Conservation (phyloP, 2,329 filamentous ascomycete genomes). For the Drechslerella coelobrocha region DNA sequence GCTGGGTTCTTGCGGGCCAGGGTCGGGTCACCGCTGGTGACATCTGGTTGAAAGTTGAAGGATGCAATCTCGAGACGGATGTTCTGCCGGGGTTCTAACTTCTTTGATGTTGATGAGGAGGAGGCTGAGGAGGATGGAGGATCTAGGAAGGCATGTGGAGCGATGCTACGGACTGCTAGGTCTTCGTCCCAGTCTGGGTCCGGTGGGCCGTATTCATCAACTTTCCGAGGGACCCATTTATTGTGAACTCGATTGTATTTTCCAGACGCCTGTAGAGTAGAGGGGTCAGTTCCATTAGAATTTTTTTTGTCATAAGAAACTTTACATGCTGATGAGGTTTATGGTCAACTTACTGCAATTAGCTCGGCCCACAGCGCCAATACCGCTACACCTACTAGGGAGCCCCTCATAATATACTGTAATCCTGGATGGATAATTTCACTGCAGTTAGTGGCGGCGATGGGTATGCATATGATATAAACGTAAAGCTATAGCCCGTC, state of each 20-base stretch:
- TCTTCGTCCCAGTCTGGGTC: constrained; percentile 20
- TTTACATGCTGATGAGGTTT: background rate
- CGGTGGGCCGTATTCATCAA: background rate
- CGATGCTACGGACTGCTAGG: constrained; percentile 9
- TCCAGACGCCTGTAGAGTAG: background rate
- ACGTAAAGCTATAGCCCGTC: too few relatives aligned
- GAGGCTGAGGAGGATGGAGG: background rate
- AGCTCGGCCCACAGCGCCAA: background rate
- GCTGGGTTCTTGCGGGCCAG: constrained; percentile 27
- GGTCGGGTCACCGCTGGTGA: constrained; percentile 6
- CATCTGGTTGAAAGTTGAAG: constrained; percentile 22
- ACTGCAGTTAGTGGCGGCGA: background rate
- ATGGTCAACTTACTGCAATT: background rate
- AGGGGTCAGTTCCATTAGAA: background rate
- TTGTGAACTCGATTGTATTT: background rate
- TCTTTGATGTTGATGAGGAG: background rate
- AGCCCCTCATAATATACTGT: background rate
- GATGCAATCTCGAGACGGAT: constrained; percentile 7
- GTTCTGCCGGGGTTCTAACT: background rate
- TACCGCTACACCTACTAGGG: background rate
- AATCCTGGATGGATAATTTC: background rate
- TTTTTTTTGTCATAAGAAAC: background rate
- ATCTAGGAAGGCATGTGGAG: constrained; percentile 6
- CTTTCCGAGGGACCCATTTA: background rate
- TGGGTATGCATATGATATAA: background rate